Evolutionary conservation across 148 eudicot genomes (phyloP), one percentile per base, ranked within the genome.

Genomic region (Rhododendron vialii): DNA sequence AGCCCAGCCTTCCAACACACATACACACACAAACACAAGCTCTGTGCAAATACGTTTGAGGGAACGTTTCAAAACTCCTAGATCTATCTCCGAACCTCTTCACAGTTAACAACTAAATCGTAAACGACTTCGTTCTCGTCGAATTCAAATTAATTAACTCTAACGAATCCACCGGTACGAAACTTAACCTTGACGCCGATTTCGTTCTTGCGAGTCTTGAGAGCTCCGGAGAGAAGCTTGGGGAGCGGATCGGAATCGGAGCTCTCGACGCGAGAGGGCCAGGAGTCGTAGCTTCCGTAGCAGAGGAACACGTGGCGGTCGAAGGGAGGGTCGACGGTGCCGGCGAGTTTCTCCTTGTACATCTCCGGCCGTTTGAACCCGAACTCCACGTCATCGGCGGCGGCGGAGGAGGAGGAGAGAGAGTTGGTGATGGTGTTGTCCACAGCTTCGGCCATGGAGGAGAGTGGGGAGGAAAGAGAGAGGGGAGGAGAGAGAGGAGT

Each of bases 241-340:
- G 96, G 98, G 33, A 96, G 94, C 84, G 89, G 93, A 94, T 95
- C 95, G 26, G 93, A 80, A 8, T 91, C 93, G 17, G 99, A 94
- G 73, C 80, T 83, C 85, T 96, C 98, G 4, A 96, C 90, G 20
- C 85, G 87, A 73, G 96, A 61, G 69, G 98, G 98, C 98, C 98
- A 96, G 26, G 88, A 43, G 1, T 87, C 91, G 82, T 90, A 87
- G 53, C 86, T 79, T 80, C 90, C 90, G 92, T 93, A 94, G 89
- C 95, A 93, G 82, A 96, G 98, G 83, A 96, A 92, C 43, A 95
- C 82, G 87, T 95, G 98, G 55, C 98, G 92, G 24, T 91, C 93
- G 91, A 90, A 92, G 22, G 91, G 83, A 28, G 91, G 84, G 20
- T 91, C 87, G 35, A 93, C 91, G 67, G 95, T 92, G 83, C 93